phyloP scores from a whole-genome alignment of 2,329 filamentous ascomycete genomes.

The Cercospora nicotianae region DNA sequence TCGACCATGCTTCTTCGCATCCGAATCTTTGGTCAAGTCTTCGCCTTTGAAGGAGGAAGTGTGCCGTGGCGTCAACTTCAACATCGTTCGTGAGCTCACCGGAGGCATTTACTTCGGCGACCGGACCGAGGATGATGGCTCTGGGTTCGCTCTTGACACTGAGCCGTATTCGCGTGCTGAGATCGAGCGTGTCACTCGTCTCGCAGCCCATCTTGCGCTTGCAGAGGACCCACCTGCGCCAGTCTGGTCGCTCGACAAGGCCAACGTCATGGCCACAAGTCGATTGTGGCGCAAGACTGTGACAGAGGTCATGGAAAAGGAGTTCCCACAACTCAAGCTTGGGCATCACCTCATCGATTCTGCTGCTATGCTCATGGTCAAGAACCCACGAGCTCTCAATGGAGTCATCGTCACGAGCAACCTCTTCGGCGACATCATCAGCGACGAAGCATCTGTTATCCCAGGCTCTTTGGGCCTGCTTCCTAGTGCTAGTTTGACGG shows the following conservation, averaged over 20 bases:
- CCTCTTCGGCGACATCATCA: slow-evolving; percentile 93
- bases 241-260: slow-evolving; percentile 91
- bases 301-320: slow-evolving; percentile 77
- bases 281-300: slow-evolving; percentile 87
- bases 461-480: slow-evolving; percentile 85
- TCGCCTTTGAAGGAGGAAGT: slow-evolving; percentile 86
- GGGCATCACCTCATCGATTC: slow-evolving; percentile 92
- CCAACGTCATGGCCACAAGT: slow-evolving; percentile 89
- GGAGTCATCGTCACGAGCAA: slow-evolving; percentile 92
- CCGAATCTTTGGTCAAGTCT: slow-evolving; percentile 75
- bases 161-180: slow-evolving; percentile 83
- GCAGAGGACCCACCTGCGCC: slow-evolving; percentile 72
- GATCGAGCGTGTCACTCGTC: slow-evolving; percentile 81
- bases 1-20: slow-evolving; percentile 92
- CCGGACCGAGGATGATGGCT: slow-evolving; percentile 74
- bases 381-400: slow-evolving; percentile 84
- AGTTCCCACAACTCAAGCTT: slow-evolving; percentile 83
- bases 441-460: slow-evolving; percentile 92
- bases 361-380: slow-evolving; percentile 97
- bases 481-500: slow-evolving; percentile 82
- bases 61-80: slow-evolving; percentile 85
- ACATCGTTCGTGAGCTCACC: slow-evolving; percentile 87
- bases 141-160: slow-evolving; percentile 74
- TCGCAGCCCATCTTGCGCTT: slow-evolving; percentile 78
- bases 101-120: slow-evolving; percentile 96